phyloP scores from a whole-genome alignment of 208 protist species.

The Acanthamoeba sp. region DNA sequence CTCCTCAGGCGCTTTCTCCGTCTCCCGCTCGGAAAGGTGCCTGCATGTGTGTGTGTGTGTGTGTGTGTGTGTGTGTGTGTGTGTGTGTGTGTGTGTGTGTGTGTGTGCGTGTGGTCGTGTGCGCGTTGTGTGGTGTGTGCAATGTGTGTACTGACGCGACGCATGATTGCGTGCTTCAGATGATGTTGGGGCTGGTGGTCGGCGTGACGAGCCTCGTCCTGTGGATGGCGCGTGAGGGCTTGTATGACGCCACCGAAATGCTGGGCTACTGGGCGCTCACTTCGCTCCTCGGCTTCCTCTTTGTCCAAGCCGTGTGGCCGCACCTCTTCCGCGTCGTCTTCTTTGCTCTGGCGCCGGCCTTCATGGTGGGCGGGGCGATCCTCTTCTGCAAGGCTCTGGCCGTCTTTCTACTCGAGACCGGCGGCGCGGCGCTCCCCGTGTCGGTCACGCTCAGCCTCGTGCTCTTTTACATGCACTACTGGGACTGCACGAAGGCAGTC shows the following conservation, averaged over 20 bases:
- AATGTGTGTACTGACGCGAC: too few species aligned
- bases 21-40: neutral
- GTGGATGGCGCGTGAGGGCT: neutral
- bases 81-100: too few species aligned
- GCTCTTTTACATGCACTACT: neutral
- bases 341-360: constrained; percentile 8
- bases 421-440: constrained; percentile 9
- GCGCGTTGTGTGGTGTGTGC: neutral
- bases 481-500: neutral
- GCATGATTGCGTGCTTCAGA: too few species aligned
- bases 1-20: neutral
- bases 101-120: too few species aligned
- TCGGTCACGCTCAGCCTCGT: neutral
- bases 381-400: neutral
- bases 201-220: neutral
- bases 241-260: neutral
- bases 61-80: too few species aligned
- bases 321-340: constrained; percentile 12
- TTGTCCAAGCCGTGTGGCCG: constrained; percentile 6
- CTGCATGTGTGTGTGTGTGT: neutral
- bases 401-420: neutral
- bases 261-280: neutral
- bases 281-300: neutral
- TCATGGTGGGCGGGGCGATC: neutral
- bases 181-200: too few species aligned